These are phyloP conservation scores for Komagataella pastoris DNA, from an alignment of 805 yeast species.

Conservation along the genomic window DNA sequence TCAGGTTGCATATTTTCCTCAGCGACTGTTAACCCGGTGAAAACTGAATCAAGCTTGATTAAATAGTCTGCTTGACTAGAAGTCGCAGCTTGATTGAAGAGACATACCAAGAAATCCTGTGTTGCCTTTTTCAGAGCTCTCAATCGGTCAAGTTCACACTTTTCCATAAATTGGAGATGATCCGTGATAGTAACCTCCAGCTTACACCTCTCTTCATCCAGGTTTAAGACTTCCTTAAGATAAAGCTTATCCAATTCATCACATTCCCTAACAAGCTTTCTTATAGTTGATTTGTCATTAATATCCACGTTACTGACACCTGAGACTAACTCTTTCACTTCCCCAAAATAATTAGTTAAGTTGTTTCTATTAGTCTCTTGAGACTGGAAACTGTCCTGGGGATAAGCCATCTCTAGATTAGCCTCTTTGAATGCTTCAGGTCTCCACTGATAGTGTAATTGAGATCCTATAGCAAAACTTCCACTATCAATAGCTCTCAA, in stretches of 20 bases:
- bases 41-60: conserved; percentile 30
- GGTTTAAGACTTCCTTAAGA: conserved; percentile 35
- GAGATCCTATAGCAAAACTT: conserved; percentile 59
- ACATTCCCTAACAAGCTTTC: conserved; percentile 43
- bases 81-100: conserved; percentile 45
- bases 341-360: conserved; percentile 1
- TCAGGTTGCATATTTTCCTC: conserved; percentile 66
- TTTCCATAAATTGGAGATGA: conserved; percentile 65
- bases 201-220: conserved; percentile 58
- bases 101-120: conserved; percentile 54
- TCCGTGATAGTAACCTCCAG: conserved; percentile 64
- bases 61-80: neutral
- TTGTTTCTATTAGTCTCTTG: neutral
- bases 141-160: conserved; percentile 69
- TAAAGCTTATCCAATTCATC: conserved; percentile 43
- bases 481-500: conserved; percentile 50
- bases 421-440: conserved; percentile 49
- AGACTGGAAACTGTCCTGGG: neutral
- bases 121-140: conserved; percentile 66
- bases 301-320: conserved; percentile 2
- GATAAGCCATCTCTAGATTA: conserved; percentile 7
- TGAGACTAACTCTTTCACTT: conserved; percentile 3
- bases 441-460: conserved; percentile 72
- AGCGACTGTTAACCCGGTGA: conserved; percentile 46
- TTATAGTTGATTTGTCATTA: conserved; percentile 35